Evolutionary conservation across 176 grass and related monocot genomes (phyloP).

Genomic region (Oryza longistaminata): DNA sequence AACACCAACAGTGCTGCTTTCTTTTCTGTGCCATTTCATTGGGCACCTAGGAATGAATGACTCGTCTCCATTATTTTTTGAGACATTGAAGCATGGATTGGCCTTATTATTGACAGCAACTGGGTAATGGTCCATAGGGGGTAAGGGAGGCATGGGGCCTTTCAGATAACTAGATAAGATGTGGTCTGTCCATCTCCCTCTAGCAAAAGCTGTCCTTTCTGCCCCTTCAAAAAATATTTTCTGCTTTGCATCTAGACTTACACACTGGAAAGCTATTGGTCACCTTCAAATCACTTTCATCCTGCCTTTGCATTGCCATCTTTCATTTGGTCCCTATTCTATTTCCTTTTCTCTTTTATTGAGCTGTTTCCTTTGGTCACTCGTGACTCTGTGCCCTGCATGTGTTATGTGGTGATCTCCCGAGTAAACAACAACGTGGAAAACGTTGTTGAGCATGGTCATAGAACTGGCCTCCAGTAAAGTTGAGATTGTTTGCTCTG

Average conservation of each 20-base stretch:
- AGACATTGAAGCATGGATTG: not conserved
- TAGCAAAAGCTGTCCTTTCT: not conserved
- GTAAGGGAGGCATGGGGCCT: slow-evolving; percentile 12
- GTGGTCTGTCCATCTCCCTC: not conserved
- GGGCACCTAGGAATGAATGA: not conserved
- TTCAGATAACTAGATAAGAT: slow-evolving; percentile 3
- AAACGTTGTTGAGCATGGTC: not conserved
- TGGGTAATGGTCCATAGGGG: not conserved
- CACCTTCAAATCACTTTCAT: not conserved
- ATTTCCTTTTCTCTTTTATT: not conserved
- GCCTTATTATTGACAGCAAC: not conserved
- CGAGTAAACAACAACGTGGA: not conserved
- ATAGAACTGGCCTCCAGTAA: not conserved
- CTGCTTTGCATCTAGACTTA: not conserved
- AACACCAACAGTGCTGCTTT: not conserved
- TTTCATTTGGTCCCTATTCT: not conserved
- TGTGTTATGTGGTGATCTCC: not conserved
- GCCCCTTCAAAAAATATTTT: not conserved
- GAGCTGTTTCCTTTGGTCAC: not conserved
- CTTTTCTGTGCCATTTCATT: not conserved
- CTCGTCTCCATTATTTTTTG: not conserved
- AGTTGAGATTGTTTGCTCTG: not conserved
- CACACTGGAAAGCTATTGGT: not conserved
- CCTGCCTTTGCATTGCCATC: not conserved
- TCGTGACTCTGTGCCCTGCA: not conserved